Evolutionary conservation across 2,329 filamentous ascomycete species (phyloP).

Genomic region (Colletotrichum magnum): DNA sequence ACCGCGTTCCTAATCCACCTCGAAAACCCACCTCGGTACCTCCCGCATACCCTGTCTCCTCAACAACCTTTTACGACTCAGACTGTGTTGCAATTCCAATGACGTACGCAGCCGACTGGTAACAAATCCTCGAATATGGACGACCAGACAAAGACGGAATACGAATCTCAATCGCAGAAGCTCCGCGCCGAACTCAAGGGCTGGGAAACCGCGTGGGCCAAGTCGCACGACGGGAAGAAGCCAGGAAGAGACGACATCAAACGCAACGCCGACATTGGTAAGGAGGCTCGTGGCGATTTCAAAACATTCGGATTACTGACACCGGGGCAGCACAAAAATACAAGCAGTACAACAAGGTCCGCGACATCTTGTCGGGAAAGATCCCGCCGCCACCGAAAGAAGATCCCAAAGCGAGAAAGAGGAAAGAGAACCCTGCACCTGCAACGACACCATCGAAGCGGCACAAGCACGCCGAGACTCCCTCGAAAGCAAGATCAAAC

Average conservation of each 20-base stretch:
- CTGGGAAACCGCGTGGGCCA: constrained; percentile 80
- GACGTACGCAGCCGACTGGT: constrained; percentile 13
- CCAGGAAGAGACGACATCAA: constrained; percentile 84
- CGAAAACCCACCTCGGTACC: constrained; percentile 19
- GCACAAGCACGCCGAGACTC: constrained; percentile 61
- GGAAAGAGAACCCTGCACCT: constrained; percentile 53
- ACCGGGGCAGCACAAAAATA: constrained; percentile 75
- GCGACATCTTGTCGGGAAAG: constrained; percentile 72
- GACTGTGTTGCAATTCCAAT: constrained; percentile 15
- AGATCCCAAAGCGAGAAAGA: constrained; percentile 56
- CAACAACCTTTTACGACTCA: background rate
- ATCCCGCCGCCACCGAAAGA: constrained; percentile 56
- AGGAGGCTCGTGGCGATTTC: constrained; percentile 32
- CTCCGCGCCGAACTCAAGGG: constrained; percentile 80
- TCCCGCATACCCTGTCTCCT: constrained; percentile 12
- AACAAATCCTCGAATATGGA: constrained; percentile 57
- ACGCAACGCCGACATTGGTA: constrained; percentile 79
- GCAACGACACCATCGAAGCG: constrained; percentile 67
- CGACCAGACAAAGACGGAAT: constrained; percentile 56
- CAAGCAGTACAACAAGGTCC: constrained; percentile 79
- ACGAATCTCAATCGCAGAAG: constrained; percentile 64
- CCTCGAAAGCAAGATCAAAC: constrained; percentile 54
- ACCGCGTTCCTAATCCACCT: constrained; percentile 26
- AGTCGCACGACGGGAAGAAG: constrained; percentile 75
- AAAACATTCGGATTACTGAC: background rate